A percentile compares a stretch with the other conserved stretches of the same genome.
Evolutionary conservation across 768 basidiomycete genomes (phyloP).

Genomic region (Podaxis sp.): DNA sequence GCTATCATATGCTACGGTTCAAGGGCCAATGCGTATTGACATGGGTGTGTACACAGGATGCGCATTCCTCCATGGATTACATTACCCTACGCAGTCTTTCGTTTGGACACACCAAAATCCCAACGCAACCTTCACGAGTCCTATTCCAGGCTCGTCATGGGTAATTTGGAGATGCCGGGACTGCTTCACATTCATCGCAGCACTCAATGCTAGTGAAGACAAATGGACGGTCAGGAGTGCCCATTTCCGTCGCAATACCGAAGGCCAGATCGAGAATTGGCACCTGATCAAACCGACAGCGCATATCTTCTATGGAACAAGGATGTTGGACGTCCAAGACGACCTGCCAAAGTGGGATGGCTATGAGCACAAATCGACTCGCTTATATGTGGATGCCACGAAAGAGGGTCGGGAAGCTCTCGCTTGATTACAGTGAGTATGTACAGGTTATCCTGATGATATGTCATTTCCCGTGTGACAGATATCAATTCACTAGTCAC

Average conservation of each 20-base stretch:
- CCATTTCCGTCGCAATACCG: conserved; percentile 50
- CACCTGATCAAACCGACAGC: conserved; percentile 60
- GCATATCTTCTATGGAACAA: conserved; percentile 67
- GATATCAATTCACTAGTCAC: too few species aligned
- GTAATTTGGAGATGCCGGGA: conserved; percentile 63
- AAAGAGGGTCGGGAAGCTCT: neutral
- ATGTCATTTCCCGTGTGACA: too few species aligned
- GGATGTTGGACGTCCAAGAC: conserved; percentile 57
- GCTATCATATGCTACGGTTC: neutral
- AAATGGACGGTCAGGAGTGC: conserved; percentile 59
- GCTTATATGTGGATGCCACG: neutral
- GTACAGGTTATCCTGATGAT: too few species aligned
- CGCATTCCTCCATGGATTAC: conserved; percentile 62
- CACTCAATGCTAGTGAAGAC: conserved; percentile 47
- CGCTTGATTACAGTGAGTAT: neutral
- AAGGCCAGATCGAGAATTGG: conserved; percentile 45
- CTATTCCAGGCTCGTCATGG: conserved; percentile 34
- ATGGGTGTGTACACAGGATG: conserved; percentile 37
- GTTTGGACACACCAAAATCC: conserved; percentile 50
- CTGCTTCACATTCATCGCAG: conserved; percentile 55
- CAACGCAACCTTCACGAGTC: conserved; percentile 35
- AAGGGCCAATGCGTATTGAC: neutral
- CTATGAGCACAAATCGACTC: conserved; percentile 50
- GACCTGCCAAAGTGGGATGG: conserved; percentile 63
- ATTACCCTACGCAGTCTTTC: conserved; percentile 51